Evolutionary conservation across 306 rosid species (phyloP).

Genomic region (Leucaena leucocephala): DNA sequence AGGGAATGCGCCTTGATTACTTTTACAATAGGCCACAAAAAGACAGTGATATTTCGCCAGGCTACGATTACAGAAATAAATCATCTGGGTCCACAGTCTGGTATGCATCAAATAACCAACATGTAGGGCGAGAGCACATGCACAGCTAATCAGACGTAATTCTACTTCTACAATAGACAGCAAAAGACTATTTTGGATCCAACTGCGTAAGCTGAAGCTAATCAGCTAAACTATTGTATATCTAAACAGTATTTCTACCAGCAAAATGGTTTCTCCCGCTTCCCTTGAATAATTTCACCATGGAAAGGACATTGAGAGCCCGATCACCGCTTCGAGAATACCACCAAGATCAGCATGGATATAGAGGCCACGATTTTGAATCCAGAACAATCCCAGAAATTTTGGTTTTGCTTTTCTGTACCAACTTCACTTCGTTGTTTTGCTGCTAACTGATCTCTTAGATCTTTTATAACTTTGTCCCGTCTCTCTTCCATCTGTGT

Average conservation of each 20-base stretch:
- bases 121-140: neutral
- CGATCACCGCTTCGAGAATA: constrained; percentile 60
- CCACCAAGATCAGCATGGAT: constrained; percentile 73
- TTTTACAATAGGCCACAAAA: too few species aligned
- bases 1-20: neutral
- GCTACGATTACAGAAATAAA: neutral
- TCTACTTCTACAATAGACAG: neutral
- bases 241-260: constrained; percentile 37
- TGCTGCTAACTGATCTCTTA: constrained; percentile 57
- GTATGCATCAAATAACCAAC: neutral
- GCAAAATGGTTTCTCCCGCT: constrained; percentile 41
- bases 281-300: neutral
- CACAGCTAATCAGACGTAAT: neutral
- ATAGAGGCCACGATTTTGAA: constrained; percentile 64
- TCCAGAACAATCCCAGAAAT: constrained; percentile 69
- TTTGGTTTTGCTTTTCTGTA: constrained; percentile 49
- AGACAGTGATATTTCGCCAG: neutral
- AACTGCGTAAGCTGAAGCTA: neutral
- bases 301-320: neutral
- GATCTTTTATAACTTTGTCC: constrained; percentile 68
- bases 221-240: constrained; percentile 6
- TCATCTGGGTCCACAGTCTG: neutral
- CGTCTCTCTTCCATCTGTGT: constrained; percentile 70
- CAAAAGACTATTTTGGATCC: constrained; percentile 13
- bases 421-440: constrained; percentile 46